Evolutionary conservation across 257 asterid genomes (phyloP), one percentile per base, ranked within the genome.

Genomic region (Craterostigma plantagineum): DNA sequence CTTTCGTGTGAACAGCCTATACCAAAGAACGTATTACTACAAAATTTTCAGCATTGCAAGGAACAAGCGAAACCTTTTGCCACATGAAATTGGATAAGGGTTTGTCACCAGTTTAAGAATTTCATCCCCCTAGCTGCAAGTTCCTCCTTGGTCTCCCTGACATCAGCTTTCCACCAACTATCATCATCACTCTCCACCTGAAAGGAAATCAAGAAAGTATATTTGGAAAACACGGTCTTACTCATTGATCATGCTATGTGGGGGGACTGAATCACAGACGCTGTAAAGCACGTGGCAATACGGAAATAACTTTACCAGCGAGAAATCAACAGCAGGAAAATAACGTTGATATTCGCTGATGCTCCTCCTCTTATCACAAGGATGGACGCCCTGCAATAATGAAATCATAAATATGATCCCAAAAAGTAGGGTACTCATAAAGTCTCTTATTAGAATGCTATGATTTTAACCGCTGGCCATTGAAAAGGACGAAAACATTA

Each of bases 101-200:
- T 33, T 55, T 34, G 35, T 62, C 68, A 71, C 95, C 95, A 84
- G 57, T 67, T 79, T 60, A 84, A 52, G 72, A 84, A 79, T 16
- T 72, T 46, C 67, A 69, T 54, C 62, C 95, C 95, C 56, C 95
- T 65, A 30, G 76, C 73, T 58, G 81, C 83, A 63, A 79, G 51
- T 50, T 69, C 95, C 47, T 66, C 87, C 53, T 65, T 76, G 12
- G 81, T 79, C 73, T 84, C 95, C 56, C 95, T 61, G 51, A 84
- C 78, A 50, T 84, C 67, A 45, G 93, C 70, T 62, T 79, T 62
- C 95, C 95, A 84, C 48, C 74, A 53, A 18, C 51, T 61, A 61
- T 84, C 95, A 46, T 84, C 95, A 37, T 74, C 79, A 18, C 84
- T 84, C 65, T 73, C 92, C 56, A 84, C 74, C 95, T 84, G 76